Evolutionary conservation across 1,139 yeast genomes (phyloP).

Genomic region (Yarrowia galli): DNA sequence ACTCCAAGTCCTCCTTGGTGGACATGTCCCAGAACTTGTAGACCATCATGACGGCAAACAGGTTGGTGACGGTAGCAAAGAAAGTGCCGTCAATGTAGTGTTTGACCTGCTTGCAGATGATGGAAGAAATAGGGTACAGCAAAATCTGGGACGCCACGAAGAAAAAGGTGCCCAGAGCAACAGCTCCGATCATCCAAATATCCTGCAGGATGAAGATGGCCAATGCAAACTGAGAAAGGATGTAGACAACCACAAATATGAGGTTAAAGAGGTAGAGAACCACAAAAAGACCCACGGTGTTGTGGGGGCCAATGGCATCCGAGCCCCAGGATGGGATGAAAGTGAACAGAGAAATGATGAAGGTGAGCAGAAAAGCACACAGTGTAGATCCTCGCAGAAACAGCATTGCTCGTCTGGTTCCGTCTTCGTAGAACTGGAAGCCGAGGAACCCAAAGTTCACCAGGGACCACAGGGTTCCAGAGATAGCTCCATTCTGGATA

Average conservation of each 20-base stretch:
- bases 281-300: constrained; percentile 71
- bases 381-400: constrained; percentile 59
- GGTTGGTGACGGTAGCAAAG: constrained; percentile 79
- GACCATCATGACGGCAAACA: constrained; percentile 90
- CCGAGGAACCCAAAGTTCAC: constrained; percentile 79
- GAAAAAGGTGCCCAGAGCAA: constrained; percentile 70
- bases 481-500: constrained; percentile 74
- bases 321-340: constrained; percentile 68
- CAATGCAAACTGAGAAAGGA: constrained; percentile 72
- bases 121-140: constrained; percentile 68
- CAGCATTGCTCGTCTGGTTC: constrained; percentile 70
- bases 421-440: constrained; percentile 94
- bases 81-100: constrained; percentile 93
- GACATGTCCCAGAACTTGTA: constrained; percentile 97
- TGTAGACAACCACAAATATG: constrained; percentile 65
- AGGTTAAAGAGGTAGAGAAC: constrained; percentile 77
- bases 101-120: constrained; percentile 71
- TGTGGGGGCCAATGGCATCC: constrained; percentile 51
- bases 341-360: constrained; percentile 71
- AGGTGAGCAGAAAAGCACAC: constrained; percentile 67
- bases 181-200: constrained; percentile 89
- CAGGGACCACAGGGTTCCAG: constrained; percentile 73
- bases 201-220: constrained; percentile 73
- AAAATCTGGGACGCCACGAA: constrained; percentile 82
- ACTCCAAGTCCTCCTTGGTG: constrained; percentile 94